phyloP scores from a whole-genome alignment of 345 rosid genomes.

The Schrenkiella parvula region DNA sequence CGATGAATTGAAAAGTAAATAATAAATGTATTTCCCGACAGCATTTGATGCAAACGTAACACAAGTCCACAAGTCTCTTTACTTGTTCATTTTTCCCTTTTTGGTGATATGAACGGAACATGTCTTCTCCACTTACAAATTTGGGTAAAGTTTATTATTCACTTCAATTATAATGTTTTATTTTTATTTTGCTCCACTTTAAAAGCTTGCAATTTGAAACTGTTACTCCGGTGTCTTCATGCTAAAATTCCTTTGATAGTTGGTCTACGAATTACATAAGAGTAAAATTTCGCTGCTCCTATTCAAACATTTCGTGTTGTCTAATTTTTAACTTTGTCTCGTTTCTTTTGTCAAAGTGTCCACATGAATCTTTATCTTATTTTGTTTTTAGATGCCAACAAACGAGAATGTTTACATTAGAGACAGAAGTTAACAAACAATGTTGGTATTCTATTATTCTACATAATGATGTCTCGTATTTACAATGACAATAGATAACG shows the following conservation, averaged over 20 bases:
- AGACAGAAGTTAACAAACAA: neutral
- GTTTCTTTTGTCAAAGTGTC: neutral
- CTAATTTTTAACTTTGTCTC: neutral
- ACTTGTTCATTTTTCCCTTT: slow-evolving; percentile 8
- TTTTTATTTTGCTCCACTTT: neutral
- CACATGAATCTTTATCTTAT: neutral
- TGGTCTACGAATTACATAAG: neutral
- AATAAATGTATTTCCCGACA: slow-evolving; percentile 17
- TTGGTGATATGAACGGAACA: slow-evolving; percentile 20
- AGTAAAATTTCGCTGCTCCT: neutral
- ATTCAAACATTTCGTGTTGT: neutral
- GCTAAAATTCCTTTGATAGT: neutral
- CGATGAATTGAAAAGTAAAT: neutral
- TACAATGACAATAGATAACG: slow-evolving; percentile 60
- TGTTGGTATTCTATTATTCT: neutral
- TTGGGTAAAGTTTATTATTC: slow-evolving; percentile 11
- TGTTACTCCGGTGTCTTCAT: neutral
- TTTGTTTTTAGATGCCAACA: neutral
- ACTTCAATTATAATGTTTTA: neutral
- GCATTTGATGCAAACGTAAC: slow-evolving; percentile 33
- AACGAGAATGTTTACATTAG: neutral
- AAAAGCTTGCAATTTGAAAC: neutral
- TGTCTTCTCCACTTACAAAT: slow-evolving; percentile 27
- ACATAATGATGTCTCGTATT: neutral
- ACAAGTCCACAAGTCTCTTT: slow-evolving; percentile 9